phyloP scores from a whole-genome alignment of 139 green algal genomes.

The Tetraselmis striata region DNA sequence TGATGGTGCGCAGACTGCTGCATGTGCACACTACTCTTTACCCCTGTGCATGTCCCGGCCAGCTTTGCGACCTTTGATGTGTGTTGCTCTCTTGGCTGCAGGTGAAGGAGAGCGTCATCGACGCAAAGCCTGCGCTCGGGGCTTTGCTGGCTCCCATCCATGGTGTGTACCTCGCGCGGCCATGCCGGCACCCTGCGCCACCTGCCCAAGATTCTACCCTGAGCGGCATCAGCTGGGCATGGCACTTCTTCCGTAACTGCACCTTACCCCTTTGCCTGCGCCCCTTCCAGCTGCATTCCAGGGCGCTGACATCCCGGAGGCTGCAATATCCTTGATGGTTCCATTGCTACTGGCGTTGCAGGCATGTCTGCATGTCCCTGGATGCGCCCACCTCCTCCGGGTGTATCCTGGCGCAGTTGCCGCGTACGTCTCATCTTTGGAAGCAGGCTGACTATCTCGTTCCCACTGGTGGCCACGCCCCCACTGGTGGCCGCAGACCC shows the following conservation, averaged over 20 bases:
- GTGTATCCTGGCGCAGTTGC: no score
- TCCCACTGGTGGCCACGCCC: no score
- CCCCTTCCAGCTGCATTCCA: background rate
- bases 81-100: background rate
- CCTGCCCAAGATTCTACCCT: no score
- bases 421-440: no score
- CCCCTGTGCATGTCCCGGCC: background rate
- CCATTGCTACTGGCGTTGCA: background rate
- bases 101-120: background rate
- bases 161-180: background rate
- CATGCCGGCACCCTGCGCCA: no score
- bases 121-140: background rate
- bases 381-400: background rate
- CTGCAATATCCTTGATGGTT: background rate
- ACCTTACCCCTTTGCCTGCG: background rate
- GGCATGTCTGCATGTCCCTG: no score
- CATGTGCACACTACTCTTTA: background rate
- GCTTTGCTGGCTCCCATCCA: background rate
- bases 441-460: no score
- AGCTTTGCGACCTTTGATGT: background rate
- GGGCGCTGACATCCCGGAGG: background rate
- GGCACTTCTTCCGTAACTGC: no score
- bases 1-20: background rate
- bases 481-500: background rate
- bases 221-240: no score